Evolutionary conservation across 1,139 yeast species (phyloP).

Genomic region (Hyphopichia fennica): DNA sequence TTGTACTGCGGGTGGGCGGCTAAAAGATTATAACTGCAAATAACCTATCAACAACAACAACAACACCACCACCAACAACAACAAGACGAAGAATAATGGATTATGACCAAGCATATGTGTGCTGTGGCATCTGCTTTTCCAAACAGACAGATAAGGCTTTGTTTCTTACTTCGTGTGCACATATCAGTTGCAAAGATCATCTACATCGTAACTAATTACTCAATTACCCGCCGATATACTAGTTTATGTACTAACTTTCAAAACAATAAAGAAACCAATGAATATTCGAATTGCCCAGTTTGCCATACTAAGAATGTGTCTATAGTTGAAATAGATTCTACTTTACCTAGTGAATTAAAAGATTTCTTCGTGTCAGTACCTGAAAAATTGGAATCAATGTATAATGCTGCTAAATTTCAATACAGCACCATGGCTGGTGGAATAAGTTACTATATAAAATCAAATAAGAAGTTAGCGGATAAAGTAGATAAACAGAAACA

Average conservation of each 20-base stretch:
- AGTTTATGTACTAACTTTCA: slow-evolving; percentile 6
- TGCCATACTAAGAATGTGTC: slow-evolving; percentile 13
- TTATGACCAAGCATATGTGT: slow-evolving; percentile 17
- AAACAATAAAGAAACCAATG: background rate
- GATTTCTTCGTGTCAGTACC: slow-evolving; percentile 16
- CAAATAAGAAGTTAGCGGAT: slow-evolving; percentile 8
- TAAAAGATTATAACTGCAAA: background rate
- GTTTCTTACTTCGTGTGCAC: slow-evolving; percentile 26
- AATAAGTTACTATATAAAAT: slow-evolving; percentile 8
- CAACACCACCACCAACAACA: background rate
- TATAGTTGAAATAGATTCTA: slow-evolving; percentile 12
- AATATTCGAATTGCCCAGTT: slow-evolving; percentile 13
- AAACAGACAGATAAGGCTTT: slow-evolving; percentile 7
- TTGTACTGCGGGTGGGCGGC: background rate
- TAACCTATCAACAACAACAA: background rate
- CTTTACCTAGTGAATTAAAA: slow-evolving; percentile 13
- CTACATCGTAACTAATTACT: slow-evolving; percentile 7
- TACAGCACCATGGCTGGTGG: slow-evolving; percentile 13
- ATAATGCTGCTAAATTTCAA: slow-evolving; percentile 15
- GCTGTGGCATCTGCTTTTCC: slow-evolving; percentile 20
- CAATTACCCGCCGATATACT: background rate
- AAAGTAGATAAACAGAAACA: slow-evolving; percentile 13
- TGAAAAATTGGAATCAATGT: slow-evolving; percentile 13
- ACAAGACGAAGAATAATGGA: slow-evolving; percentile 10
- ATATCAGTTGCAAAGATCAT: slow-evolving; percentile 21